Evolutionary conservation across 2,329 filamentous ascomycete species (phyloP).

Genomic region (Phoma herbarum): DNA sequence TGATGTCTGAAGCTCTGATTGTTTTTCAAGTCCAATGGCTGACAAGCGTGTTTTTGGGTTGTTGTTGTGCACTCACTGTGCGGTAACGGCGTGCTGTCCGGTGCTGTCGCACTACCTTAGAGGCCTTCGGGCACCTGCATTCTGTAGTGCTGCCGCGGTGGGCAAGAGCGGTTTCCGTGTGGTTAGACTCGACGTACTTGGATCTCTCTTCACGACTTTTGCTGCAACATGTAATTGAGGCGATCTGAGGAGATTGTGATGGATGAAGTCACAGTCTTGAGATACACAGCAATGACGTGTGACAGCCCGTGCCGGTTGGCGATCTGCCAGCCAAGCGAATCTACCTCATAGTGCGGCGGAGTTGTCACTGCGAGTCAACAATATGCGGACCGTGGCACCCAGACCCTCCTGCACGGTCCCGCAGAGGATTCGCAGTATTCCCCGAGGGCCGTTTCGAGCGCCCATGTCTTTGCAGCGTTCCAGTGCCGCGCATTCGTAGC

Average conservation of each 20-base stretch:
- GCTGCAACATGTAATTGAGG: not conserved
- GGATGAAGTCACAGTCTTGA: not conserved
- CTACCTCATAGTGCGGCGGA: slow-evolving; percentile 6
- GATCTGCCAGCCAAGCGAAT: slow-evolving; percentile 10
- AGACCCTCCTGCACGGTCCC: slow-evolving; percentile 2
- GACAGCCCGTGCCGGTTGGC: slow-evolving; percentile 1
- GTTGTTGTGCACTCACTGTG: not conserved
- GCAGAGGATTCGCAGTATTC: not conserved
- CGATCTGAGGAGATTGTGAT: not conserved
- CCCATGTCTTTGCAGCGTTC: slow-evolving; percentile 1
- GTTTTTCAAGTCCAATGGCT: too few relatives aligned
- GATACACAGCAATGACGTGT: slow-evolving; percentile 1
- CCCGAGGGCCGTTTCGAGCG: not conserved
- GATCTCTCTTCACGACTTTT: not conserved
- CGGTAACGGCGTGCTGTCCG: not conserved
- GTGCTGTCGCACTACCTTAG: not conserved
- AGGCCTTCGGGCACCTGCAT: not conserved
- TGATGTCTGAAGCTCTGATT: not conserved
- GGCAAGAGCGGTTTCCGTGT: not conserved
- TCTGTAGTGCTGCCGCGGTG: not conserved
- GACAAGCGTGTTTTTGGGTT: too few relatives aligned
- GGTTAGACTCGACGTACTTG: not conserved
- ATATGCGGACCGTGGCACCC: slow-evolving; percentile 11
- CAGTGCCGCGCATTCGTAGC: not conserved
- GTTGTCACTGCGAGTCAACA: slow-evolving; percentile 3